A percentile compares a stretch with the other conserved stretches of the same genome.
Evolutionary conservation across 345 rosid genomes (phyloP).

Genomic region (Populus nigra): DNA sequence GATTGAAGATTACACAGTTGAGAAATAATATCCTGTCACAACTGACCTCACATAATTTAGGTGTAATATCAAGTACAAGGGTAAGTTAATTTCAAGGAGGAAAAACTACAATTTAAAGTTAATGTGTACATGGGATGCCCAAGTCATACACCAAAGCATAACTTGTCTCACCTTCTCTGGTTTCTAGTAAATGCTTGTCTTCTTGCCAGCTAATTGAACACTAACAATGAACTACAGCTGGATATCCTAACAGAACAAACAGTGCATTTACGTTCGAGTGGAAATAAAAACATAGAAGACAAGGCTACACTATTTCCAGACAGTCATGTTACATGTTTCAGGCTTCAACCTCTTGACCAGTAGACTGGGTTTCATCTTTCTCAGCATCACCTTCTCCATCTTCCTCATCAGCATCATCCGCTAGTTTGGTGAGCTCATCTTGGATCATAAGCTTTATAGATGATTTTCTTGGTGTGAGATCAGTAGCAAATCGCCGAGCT

Average conservation of each 20-base stretch:
- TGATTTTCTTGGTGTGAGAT: constrained; percentile 61
- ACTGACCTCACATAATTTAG: neutral
- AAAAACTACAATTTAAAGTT: constrained; percentile 14
- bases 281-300: neutral
- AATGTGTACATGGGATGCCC: neutral
- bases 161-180: neutral
- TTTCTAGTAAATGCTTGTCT: neutral
- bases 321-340: constrained; percentile 18
- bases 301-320: constrained; percentile 10
- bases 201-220: constrained; percentile 12
- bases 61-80: neutral
- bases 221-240: constrained; percentile 12
- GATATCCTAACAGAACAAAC: neutral
- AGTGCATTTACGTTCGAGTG: neutral
- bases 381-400: constrained; percentile 52
- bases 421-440: constrained; percentile 86
- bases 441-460: constrained; percentile 77
- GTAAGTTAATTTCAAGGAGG: neutral
- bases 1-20: neutral
- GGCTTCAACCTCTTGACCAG: constrained; percentile 25
- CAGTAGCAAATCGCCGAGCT: constrained; percentile 44
- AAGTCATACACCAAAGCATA: neutral
- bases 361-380: constrained; percentile 17
- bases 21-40: neutral
- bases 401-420: constrained; percentile 68